Conservation (phyloP, 163 green algal genomes). For the Prototheca cutis region DNA sequence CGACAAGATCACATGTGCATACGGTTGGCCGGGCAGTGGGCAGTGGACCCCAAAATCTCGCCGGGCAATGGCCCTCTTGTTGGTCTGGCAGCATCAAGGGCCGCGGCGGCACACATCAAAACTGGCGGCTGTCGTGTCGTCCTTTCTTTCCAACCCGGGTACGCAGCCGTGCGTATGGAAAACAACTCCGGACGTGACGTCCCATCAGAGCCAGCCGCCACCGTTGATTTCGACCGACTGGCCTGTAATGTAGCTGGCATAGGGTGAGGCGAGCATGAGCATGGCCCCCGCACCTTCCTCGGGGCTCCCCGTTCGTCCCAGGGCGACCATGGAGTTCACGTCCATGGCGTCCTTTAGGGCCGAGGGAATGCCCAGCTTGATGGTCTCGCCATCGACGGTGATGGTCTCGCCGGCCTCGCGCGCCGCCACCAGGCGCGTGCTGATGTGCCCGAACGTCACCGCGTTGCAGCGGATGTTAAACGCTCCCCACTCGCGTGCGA, state of each 20-base stretch:
- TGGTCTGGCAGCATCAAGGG: too few relatives aligned
- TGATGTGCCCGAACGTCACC: conserved; percentile 69
- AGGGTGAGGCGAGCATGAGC: conserved; percentile 56
- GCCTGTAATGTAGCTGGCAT: conserved; percentile 62
- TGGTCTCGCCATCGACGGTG: conserved; percentile 43
- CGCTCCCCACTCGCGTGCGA: conserved; percentile 73
- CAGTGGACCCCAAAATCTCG: too few relatives aligned
- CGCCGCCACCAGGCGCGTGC: conserved; percentile 56
- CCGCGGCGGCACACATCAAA: too few relatives aligned
- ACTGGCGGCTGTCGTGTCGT: too few relatives aligned
- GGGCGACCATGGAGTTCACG: conserved; percentile 44
- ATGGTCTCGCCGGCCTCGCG: conserved; percentile 44
- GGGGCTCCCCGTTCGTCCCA: conserved; percentile 51
- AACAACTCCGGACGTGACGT: too few relatives aligned
- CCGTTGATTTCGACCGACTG: conserved; percentile 69
- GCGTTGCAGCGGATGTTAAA: conserved; percentile 79
- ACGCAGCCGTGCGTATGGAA: too few relatives aligned
- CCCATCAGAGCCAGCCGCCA: conserved; percentile 45
- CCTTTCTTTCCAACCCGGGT: neutral
- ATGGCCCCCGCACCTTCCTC: conserved; percentile 74
- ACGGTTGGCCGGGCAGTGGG: too few relatives aligned
- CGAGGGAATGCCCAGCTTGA: conserved; percentile 59
- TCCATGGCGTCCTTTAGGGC: conserved; percentile 18
- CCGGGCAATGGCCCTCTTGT: too few relatives aligned
- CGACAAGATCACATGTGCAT: too few relatives aligned